Base-by-base conservation (phyloP, 2,329 filamentous ascomycete species). In the Albifimbria verrucaria region DNA sequence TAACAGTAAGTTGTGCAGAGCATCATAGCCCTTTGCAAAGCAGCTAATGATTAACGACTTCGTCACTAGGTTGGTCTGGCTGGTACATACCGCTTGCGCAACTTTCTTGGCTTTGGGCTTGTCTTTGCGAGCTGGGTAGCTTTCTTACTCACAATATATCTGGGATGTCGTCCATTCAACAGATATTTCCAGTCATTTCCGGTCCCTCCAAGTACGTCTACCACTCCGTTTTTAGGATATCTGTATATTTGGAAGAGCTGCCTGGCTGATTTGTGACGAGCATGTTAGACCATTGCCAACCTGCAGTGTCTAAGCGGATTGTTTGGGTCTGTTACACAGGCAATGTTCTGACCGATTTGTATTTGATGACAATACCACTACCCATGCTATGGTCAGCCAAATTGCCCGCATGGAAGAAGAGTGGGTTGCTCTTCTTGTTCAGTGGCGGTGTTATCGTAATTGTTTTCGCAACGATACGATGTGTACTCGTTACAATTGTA, bases 331-430 rank as follows among this genome's bases (percentile, higher is more conserved):
- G 49, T 24, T 59, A 59, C 25, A 49, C 52, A 4, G 22, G 56
- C 18, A 61, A 61, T 47, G 55, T 60, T 15, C 18, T 56, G 12
- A 61, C 59, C 1, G 59, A 61, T 42, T 49, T 60, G 11, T 61
- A 56, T 45, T 56, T 59, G 18, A 50, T 61, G 20, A 52, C 56
- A 41, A 54, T 61, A 1, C 59, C 59, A 26, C 42, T 60, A 10
- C 58, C 58, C 5, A 55, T 61, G 49, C 55, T 59, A 15, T 57
- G 55, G 55, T 41, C 51, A 22, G 49, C 55, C 18, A 49, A 32
- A 11, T 51, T 54, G 28, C 28, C 32, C n/a, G 24, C 20, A 10
- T 54, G 48, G 48, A 54, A 48, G 26, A 48, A 32, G 46, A 10
- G 17, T 3, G 25, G 46, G 7, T 26, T 48, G 23, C 25, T n/a